Evolutionary conservation across 2,329 filamentous ascomycete species (phyloP), one percentile per base, ranked within the genome.

Genomic region (Ceratocystis huliohia): DNA sequence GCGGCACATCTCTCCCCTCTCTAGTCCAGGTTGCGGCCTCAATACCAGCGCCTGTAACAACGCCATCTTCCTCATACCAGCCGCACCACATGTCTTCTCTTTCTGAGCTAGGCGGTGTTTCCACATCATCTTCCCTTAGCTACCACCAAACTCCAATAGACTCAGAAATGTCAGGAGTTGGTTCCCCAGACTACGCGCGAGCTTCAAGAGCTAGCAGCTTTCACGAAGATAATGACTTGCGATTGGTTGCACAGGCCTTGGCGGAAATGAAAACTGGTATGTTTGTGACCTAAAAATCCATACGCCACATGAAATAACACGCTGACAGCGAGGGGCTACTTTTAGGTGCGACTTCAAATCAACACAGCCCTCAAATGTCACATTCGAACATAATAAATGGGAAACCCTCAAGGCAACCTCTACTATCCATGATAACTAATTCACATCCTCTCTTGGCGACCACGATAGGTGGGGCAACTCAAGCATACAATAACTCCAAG

Each of bases 391-490:
- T 65, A 5, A 33, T 53, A n/a, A 61, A 64, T 63, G 33, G 61
- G 33, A 64, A 61, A n/a, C 37, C 59, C 50, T 70, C 65, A 50
- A 81, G 85, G 5, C 91, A 96, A 74, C 94, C 92, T 0, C 80
- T 96, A 5, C 79, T 97, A 2, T 89, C 90, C 4, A 84, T 97
- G 1, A 82, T 97, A 25, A 95, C 91, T 0, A 92, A 90, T 1
- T 89, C 89, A 0, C 91, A 96, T 73, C 93, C 93, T 0, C 80
- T 95, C 69, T 82, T 96, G 17, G 91, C 89, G 8, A 90, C 85
- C 33, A 91, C 91, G 0, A 92, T 96, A 71, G 90, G 89, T 70
- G 86, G 87, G 64, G 93, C 91, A 0, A 83, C 93, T 6, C 91
- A 88, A 1, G 90, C 89, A 1, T 97, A 97, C 74, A 87, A 88